A percentile compares a stretch with the other conserved stretches of the same genome.
These are phyloP conservation scores for Backusella morwellensis DNA, from an alignment of 192 early-diverging fungal species.

Conservation along the genomic window DNA sequence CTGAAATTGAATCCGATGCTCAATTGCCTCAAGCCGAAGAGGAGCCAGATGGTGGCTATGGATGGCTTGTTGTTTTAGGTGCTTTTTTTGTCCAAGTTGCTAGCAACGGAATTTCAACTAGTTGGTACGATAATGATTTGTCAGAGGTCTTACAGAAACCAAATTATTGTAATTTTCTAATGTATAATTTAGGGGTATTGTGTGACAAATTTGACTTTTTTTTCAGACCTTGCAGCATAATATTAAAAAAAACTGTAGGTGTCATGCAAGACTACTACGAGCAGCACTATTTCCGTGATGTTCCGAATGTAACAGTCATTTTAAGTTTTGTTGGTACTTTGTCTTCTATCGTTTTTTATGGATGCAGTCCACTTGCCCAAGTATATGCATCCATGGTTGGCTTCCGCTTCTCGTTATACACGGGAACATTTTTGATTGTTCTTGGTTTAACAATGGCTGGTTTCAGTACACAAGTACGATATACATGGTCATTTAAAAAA, in stretches of 20 bases:
- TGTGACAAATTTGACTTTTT: neutral
- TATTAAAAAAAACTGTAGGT: neutral
- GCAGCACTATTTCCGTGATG: conserved; percentile 15
- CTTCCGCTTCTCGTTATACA: neutral
- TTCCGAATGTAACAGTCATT: conserved; percentile 7
- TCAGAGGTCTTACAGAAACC: too few species aligned
- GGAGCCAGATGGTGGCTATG: conserved; percentile 34
- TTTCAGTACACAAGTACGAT: conserved; percentile 19
- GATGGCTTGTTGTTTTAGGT: conserved; percentile 37
- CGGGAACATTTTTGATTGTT: conserved; percentile 2
- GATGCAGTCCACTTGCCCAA: conserved; percentile 19
- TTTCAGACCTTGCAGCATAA: too few species aligned
- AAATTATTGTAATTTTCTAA: neutral
- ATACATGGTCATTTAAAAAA: too few species aligned
- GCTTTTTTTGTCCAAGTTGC: conserved; percentile 33
- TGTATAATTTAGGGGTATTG: neutral
- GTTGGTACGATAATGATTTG: neutral
- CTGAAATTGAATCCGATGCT: neutral
- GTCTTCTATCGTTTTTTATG: neutral
- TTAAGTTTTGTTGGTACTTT: conserved; percentile 27
- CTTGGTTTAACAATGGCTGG: conserved; percentile 22
- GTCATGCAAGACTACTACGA: conserved; percentile 35
- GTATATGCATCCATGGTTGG: conserved; percentile 2
- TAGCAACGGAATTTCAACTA: neutral
- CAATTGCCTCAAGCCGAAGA: neutral